Evolutionary conservation across 805 yeast genomes (phyloP).

Genomic region (Torulaspora indica): DNA sequence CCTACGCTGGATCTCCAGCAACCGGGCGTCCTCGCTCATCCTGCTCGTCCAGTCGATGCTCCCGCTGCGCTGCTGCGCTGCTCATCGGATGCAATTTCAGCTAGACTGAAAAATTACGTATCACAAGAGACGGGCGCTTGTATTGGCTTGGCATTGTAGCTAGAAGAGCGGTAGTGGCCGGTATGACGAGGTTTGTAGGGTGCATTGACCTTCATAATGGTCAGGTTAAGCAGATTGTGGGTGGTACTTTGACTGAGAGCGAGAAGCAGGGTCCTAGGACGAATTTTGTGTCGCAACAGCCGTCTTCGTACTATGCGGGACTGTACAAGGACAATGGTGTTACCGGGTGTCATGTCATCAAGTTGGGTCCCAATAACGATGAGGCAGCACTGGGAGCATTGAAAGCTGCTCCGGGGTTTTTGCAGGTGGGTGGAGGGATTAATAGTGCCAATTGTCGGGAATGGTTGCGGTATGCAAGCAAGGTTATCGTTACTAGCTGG

Average conservation of each 20-base stretch:
- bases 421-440: conserved; percentile 95
- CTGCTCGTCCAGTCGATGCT: neutral
- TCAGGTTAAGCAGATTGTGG: conserved; percentile 94
- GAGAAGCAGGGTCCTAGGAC: conserved; percentile 47
- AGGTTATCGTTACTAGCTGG: conserved; percentile 91
- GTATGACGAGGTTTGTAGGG: conserved; percentile 84
- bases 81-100: conserved; percentile 8
- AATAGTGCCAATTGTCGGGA: conserved; percentile 61
- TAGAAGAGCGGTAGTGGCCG: neutral
- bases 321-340: conserved; percentile 59
- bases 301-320: conserved; percentile 69
- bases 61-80: conserved; percentile 4
- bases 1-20: conserved; percentile 49
- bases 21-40: conserved; percentile 21
- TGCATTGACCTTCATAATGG: conserved; percentile 96
- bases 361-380: conserved; percentile 80
- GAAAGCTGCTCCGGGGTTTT: conserved; percentile 59
- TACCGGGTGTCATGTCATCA: conserved; percentile 85
- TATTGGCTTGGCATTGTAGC: neutral
- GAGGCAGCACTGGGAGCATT: conserved; percentile 76
- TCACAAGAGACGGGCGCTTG: neutral
- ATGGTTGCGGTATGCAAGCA: conserved; percentile 80
- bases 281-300: conserved; percentile 72
- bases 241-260: conserved; percentile 67
- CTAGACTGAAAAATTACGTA: conserved; percentile 3